phyloP scores from a whole-genome alignment of 495 filamentous ascomycete genomes.

The Glarea lozoyensis region DNA sequence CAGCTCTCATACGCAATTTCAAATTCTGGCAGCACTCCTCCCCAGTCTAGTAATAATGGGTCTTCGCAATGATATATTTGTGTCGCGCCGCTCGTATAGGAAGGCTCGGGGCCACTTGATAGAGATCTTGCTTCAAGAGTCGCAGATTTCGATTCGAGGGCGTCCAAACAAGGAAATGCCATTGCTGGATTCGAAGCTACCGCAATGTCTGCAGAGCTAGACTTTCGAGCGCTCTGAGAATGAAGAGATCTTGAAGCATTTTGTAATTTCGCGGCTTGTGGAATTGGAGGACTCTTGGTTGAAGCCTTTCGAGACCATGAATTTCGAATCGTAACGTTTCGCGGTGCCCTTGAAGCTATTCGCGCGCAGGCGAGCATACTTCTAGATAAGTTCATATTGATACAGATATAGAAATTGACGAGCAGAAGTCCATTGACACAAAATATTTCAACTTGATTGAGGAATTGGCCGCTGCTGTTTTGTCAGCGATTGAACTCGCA shows the following conservation, averaged over 20 bases:
- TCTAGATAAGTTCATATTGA: constrained; percentile 14
- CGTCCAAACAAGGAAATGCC: constrained; percentile 92
- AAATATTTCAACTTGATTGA: not conserved
- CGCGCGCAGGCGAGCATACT: constrained; percentile 10
- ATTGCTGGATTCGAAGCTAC: constrained; percentile 78
- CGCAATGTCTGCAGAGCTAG: constrained; percentile 6
- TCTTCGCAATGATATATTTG: constrained; percentile 61
- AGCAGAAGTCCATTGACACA: not conserved
- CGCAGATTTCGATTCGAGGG: constrained; percentile 74
- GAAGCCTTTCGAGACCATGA: constrained; percentile 8
- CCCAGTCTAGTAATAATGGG: constrained; percentile 85
- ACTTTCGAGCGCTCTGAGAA: not conserved
- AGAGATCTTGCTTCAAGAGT: constrained; percentile 65
- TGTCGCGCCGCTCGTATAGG: constrained; percentile 83
- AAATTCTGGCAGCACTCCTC: constrained; percentile 77
- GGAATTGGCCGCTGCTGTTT: not conserved
- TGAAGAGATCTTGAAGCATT: constrained; percentile 8
- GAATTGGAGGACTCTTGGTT: not conserved
- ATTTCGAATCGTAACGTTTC: not conserved
- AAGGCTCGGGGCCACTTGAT: constrained; percentile 78
- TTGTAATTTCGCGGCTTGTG: not conserved
- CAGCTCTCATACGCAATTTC: constrained; percentile 91
- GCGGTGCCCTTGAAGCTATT: constrained; percentile 5
- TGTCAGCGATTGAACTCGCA: constrained; percentile 3
- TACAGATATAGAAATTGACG: not conserved